A percentile compares a stretch with the other conserved stretches of the same genome.
Evolutionary conservation across 2,329 filamentous ascomycete genomes (phyloP).

Genomic region (Aulographum hederae): DNA sequence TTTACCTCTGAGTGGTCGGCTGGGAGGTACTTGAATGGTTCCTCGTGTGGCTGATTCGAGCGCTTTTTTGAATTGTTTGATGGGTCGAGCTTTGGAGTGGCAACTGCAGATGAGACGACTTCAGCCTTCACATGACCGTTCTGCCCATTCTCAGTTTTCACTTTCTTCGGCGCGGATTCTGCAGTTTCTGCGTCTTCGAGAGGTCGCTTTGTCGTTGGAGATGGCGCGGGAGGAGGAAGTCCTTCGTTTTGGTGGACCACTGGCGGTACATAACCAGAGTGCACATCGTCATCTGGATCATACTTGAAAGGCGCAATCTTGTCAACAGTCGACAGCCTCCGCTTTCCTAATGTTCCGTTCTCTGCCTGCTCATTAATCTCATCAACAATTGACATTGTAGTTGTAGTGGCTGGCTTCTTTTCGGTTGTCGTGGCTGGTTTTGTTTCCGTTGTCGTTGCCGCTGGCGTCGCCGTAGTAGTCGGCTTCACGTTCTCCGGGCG

Average conservation of each 20-base stretch:
- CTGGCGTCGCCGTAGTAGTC: no score
- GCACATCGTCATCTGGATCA: conserved; percentile 6
- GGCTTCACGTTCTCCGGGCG: conserved; percentile 45
- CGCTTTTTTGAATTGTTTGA: conserved; percentile 26
- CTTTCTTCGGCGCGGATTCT: not conserved
- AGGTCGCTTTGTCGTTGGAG: not conserved
- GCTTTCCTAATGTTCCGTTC: conserved; percentile 9
- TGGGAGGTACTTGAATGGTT: conserved; percentile 84
- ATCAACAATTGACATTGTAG: conserved; percentile 17
- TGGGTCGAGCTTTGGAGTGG: conserved; percentile 18
- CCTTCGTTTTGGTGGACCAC: conserved; percentile 9
- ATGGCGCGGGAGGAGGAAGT: no score
- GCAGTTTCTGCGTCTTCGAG: conserved; percentile 1
- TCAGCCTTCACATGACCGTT: conserved; percentile 1
- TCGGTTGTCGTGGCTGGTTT: conserved; percentile 6
- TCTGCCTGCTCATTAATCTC: conserved; percentile 17
- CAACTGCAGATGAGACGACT: conserved; percentile 4
- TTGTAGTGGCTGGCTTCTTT: conserved; percentile 14
- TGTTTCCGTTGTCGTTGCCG: not conserved
- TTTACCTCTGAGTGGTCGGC: conserved; percentile 57
- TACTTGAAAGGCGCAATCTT: conserved; percentile 12
- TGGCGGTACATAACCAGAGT: conserved; percentile 8
- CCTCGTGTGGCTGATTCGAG: conserved; percentile 46
- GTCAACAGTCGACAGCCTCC: conserved; percentile 10
- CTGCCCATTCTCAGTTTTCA: not conserved